phyloP scores from a whole-genome alignment of 2,329 filamentous ascomycete genomes.

The Akanthomyces dipterigenus region DNA sequence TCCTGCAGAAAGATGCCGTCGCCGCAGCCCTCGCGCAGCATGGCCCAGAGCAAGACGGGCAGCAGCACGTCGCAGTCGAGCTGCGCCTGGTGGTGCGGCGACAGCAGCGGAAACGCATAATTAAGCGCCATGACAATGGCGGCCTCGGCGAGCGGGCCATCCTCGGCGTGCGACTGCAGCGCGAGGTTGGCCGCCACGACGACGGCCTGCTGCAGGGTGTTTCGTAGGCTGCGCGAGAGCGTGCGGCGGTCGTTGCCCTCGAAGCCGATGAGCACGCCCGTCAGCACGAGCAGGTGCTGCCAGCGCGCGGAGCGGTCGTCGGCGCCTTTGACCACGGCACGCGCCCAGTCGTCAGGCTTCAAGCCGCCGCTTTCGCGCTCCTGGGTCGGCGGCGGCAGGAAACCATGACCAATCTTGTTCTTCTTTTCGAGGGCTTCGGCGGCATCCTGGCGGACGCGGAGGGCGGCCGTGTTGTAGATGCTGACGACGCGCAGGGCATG shows the following conservation, averaged over 20 bases:
- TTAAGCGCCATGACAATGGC: slow-evolving; percentile 66
- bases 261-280: slow-evolving; percentile 72
- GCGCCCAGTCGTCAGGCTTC: slow-evolving; percentile 46
- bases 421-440: slow-evolving; percentile 28
- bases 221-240: slow-evolving; percentile 57
- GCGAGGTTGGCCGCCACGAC: slow-evolving; percentile 72
- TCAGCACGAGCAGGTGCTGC: slow-evolving; percentile 77
- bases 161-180: slow-evolving; percentile 40
- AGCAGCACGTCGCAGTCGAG: slow-evolving; percentile 65
- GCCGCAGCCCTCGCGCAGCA: slow-evolving; percentile 68
- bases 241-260: slow-evolving; percentile 56
- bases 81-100: slow-evolving; percentile 48
- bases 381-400: slow-evolving; percentile 15
- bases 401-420: background rate
- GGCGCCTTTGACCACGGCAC: slow-evolving; percentile 49
- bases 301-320: slow-evolving; percentile 60
- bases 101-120: slow-evolving; percentile 67
- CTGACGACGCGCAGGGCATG: slow-evolving; percentile 61
- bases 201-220: slow-evolving; percentile 65
- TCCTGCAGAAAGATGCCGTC: slow-evolving; percentile 67
- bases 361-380: slow-evolving; percentile 35
- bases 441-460: slow-evolving; percentile 45
- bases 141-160: slow-evolving; percentile 35
- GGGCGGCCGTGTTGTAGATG: slow-evolving; percentile 63
- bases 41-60: slow-evolving; percentile 59